Base-by-base conservation (phyloP, 1,139 yeast species). In the Yamadazyma diddensiae region DNA sequence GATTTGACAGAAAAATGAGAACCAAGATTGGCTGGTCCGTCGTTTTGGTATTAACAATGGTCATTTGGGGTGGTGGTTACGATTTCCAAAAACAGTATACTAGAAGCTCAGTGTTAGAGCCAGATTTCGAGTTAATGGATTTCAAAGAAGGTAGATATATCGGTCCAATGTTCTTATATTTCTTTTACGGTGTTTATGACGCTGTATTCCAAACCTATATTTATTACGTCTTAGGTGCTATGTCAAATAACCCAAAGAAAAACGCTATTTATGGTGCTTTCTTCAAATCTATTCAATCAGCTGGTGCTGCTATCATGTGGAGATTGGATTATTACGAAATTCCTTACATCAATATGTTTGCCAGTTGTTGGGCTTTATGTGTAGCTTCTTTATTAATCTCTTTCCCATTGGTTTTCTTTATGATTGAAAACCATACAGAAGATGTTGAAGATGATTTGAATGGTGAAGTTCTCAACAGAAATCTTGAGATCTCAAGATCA, bases 301-400 rank as follows among this genome's bases (percentile, higher is more conserved):
- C 80, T 10, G 82, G 79, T 49, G 77, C 79, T 14, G 82, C 80
- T 15, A 62, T 78, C 37, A 73, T 70, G 8, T 78, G 83, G 82
- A 58, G 79, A 46, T 57, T 78, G 39, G 82, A 78, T 49, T 70
- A 77, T 22, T 43, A 59, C 31, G 53, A 52, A 4, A 47, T 45
- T 12, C 57, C 75, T 13, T 77, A 62, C 53, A 60, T 64, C 49
- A 49, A 53, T 34, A 53, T 75, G 57, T 77, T 75, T 46, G 77
- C 62, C 9, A 62, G 76, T 16, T 65, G 74, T 13, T 77, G 83
- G 83, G 82, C 65, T n/a, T 57, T 78, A 44, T 58, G 68, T 26
- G 62, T 59, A 26, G 82, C 70, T 10, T 61, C 79, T 15, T 58
- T 78, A 38, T 19, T 72, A 9, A 41, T 73, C 37, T 73, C 70